phyloP scores from a whole-genome alignment of 768 basidiomycete species.

The Naganishia antarctica region DNA sequence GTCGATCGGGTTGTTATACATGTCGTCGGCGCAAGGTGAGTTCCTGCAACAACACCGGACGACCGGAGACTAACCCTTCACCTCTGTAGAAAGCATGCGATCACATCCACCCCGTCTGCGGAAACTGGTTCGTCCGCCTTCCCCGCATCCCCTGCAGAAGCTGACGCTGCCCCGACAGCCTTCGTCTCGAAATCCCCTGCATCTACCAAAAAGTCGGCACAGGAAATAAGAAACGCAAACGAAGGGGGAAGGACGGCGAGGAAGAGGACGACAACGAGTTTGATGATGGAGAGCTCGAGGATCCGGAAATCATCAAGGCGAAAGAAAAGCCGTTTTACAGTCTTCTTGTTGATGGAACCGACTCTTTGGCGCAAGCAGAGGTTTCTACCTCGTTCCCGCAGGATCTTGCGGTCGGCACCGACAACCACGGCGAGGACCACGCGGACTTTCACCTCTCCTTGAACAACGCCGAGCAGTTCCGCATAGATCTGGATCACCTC shows the following conservation, averaged over 20 bases:
- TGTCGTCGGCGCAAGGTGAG: conserved; percentile 27
- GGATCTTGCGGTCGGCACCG: no score
- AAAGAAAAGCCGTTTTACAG: conserved; percentile 17
- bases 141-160: no score
- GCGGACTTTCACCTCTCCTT: neutral
- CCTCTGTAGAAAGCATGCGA: conserved; percentile 23
- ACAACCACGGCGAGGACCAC: no score
- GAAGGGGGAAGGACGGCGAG: neutral
- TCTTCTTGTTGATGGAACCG: neutral
- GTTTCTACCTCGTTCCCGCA: neutral
- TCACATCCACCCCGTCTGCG: conserved; percentile 22
- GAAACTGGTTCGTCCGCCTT: conserved; percentile 16
- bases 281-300: neutral
- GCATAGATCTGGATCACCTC: no score
- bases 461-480: no score
- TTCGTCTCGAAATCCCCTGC: conserved; percentile 24
- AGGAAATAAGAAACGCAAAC: conserved; percentile 2
- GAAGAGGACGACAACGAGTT: conserved; percentile 3
- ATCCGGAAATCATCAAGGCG: conserved; percentile 1
- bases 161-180: neutral
- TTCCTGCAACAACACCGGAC: neutral
- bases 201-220: conserved; percentile 20
- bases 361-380: neutral
- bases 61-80: neutral
- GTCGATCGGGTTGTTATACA: conserved; percentile 23